Conservation (phyloP, 2,329 filamentous ascomycete species). For the Colletotrichum chrysophilum region DNA sequence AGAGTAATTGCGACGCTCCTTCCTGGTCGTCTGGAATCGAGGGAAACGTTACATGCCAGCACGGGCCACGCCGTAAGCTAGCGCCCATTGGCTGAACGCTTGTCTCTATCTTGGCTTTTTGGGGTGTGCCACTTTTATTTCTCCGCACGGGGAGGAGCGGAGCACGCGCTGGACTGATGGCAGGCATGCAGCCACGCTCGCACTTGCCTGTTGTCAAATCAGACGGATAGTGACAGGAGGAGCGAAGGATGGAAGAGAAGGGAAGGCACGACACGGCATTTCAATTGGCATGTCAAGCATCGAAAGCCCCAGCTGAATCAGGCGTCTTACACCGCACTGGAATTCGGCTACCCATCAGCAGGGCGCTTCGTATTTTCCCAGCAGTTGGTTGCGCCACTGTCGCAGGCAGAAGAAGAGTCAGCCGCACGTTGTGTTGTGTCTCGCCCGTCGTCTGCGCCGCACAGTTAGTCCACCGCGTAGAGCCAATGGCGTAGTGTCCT, state of each 20-base stretch:
- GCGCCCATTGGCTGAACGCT: neutral
- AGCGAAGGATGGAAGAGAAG: neutral
- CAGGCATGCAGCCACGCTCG: neutral
- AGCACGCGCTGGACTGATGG: neutral
- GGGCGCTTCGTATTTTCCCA: neutral
- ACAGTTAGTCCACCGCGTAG: neutral
- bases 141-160: neutral
- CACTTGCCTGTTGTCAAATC: neutral
- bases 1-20: neutral
- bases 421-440: neutral
- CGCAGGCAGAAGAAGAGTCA: neutral
- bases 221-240: neutral
- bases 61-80: neutral
- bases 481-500: neutral
- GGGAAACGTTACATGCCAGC: conserved; percentile 26
- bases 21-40: neutral
- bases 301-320: neutral
- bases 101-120: conserved; percentile 4
- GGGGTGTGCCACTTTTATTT: conserved; percentile 1
- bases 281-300: neutral
- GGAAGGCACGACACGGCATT: neutral
- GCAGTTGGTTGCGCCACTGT: neutral
- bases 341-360: neutral
- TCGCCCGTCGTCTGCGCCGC: neutral
- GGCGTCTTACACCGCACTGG: neutral